Evolutionary conservation across 352 stramenopile species (phyloP).

Genomic region (Globisporangium radiosum): DNA sequence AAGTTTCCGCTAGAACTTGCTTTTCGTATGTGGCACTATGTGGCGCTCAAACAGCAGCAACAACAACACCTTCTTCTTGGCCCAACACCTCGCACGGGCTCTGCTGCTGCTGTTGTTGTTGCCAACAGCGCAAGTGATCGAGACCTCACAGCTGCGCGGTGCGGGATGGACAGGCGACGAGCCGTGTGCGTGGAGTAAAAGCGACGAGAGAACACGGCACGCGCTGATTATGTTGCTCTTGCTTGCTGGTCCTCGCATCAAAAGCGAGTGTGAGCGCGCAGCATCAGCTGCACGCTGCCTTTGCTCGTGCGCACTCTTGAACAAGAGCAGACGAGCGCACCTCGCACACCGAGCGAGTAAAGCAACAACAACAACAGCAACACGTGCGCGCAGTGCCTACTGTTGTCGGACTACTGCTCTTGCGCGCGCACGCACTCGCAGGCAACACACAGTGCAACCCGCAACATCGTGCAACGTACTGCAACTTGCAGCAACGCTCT

Average conservation of each 20-base stretch:
- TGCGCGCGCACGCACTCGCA: no score
- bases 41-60: no score
- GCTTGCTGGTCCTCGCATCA: no score
- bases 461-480: no score
- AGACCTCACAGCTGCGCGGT: background rate
- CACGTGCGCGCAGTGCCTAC: no score
- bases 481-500: no score
- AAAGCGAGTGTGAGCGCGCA: no score
- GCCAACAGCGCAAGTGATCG: background rate
- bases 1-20: background rate
- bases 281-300: background rate
- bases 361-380: background rate
- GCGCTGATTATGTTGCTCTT: background rate
- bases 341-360: background rate
- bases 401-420: no score
- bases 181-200: background rate
- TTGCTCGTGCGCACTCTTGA: conserved; percentile 3
- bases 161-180: background rate
- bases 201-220: background rate
- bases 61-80: no score
- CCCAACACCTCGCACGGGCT: background rate
- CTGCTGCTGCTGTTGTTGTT: background rate
- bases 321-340: conserved; percentile 13
- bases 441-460: no score
- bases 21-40: background rate